Conservation (phyloP, 805 yeast genomes). For the Schizosaccharomyces cryophilus region DNA sequence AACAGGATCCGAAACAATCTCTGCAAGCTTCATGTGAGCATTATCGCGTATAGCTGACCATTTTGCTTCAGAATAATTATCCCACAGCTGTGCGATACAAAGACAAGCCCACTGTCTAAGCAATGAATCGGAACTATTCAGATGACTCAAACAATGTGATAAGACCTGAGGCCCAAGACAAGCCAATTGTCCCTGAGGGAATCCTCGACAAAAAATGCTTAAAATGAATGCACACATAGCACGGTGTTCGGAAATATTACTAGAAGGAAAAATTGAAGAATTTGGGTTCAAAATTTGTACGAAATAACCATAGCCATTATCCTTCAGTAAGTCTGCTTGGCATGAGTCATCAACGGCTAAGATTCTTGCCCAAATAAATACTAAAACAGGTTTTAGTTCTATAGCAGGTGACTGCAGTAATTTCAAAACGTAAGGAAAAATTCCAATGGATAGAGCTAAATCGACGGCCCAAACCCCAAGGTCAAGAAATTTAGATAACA, state of each 20-base stretch:
- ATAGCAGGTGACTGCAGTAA: constrained; percentile 84
- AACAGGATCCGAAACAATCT: constrained; percentile 58
- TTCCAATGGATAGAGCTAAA: constrained; percentile 75
- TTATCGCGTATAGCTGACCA: constrained; percentile 44
- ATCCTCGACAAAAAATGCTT: constrained; percentile 61
- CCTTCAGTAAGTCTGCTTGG: constrained; percentile 78
- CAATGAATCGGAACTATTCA: constrained; percentile 55
- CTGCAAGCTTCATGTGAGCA: constrained; percentile 28
- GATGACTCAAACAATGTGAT: constrained; percentile 37
- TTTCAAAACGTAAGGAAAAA: constrained; percentile 81
- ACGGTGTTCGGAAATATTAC: constrained; percentile 51
- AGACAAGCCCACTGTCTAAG: constrained; percentile 82
- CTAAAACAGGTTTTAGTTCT: constrained; percentile 76
- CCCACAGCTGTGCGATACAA: constrained; percentile 53
- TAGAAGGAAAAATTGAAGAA: constrained; percentile 5
- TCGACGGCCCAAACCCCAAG: constrained; percentile 96
- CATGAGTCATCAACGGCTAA: constrained; percentile 86
- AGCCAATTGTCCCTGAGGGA: constrained; percentile 51
- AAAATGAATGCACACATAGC: constrained; percentile 89
- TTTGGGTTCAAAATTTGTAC: constrained; percentile 41
- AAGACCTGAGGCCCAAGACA: constrained; percentile 55
- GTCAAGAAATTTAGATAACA: constrained; percentile 68
- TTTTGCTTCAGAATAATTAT: constrained; percentile 47
- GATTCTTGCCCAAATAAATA: constrained; percentile 91
- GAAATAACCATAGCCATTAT: constrained; percentile 72